Base-by-base conservation (phyloP, 192 early-diverging fungal species). In the Linnemannia hyalina region DNA sequence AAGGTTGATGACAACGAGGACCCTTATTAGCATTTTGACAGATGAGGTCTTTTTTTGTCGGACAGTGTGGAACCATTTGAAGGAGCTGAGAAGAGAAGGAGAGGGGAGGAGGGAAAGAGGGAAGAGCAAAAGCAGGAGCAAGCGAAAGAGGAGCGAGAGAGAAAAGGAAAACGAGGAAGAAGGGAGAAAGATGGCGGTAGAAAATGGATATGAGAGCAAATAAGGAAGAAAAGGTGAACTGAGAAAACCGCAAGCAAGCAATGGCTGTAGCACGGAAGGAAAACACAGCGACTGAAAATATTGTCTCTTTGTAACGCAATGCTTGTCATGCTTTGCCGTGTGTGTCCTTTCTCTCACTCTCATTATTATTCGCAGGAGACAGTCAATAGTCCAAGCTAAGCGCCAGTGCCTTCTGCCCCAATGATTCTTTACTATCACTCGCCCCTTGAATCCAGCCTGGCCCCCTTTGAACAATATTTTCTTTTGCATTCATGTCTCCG, bases 381-480 rank as follows among this genome's bases (percentile, higher is more conserved):
- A 10, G 60, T 26, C 55, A 26, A 57, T n/a, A 57, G 55, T 57
- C 16, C n/a, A 57, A 10, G n/a, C 9, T 22, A 52, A 57, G 55
- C 29, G 60, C 60, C 29, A 65, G 35, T 65, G 60, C 26, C 29
- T 65, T 29, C 29, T 26, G 26, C 9, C 23, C 23, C 29, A 32
- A 65, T 65, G 29, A 15, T 13, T 15, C 60, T 29, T 65, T 26
- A 6, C n/a, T 26, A 1, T 5, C 44, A 15, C 57, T 60, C n/a
- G 23, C 60, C 29, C 60, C 60, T 65, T 65, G 60, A 32, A 29
- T 9, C 10, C n/a, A 65, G 29, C 60, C 60, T 22, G 29, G 29
- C 26, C 60, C 60, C 60, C 29, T 65, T 65, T 26, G 55, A 60
- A 60, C n/a, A 60, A 10, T 60, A 60, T 60, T 60, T 60, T 60